Evolutionary conservation across 2,329 filamentous ascomycete species (phyloP).

Genomic region (Aspergillus versicolor): DNA sequence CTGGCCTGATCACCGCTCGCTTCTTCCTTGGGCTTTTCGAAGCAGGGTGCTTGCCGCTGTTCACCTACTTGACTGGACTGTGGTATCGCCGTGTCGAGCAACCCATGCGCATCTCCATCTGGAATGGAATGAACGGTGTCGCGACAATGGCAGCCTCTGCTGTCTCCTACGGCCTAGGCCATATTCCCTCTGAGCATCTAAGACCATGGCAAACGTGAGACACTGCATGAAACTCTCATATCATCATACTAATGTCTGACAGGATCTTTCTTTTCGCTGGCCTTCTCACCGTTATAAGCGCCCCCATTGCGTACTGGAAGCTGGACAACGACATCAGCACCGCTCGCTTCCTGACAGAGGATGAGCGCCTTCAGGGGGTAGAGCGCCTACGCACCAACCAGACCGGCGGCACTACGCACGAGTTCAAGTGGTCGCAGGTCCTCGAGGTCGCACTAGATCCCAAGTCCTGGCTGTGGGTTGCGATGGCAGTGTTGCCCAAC

Average conservation of each 20-base stretch:
- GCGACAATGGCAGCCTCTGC: conserved; percentile 59
- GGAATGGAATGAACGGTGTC: conserved; percentile 63
- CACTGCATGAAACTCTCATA: neutral
- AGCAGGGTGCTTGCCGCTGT: conserved; percentile 50
- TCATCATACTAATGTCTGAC: neutral
- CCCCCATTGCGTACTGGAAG: conserved; percentile 59
- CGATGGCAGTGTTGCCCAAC: conserved; percentile 61
- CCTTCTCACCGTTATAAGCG: conserved; percentile 58
- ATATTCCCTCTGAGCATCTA: conserved; percentile 48
- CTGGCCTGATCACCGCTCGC: conserved; percentile 47
- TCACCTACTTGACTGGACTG: conserved; percentile 45
- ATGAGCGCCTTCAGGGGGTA: conserved; percentile 47
- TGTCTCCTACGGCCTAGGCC: conserved; percentile 57
- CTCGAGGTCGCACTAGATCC: conserved; percentile 44
- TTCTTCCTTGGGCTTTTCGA: conserved; percentile 57
- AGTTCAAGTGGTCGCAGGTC: conserved; percentile 49
- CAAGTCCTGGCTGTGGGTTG: conserved; percentile 61
- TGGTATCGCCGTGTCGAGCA: conserved; percentile 58
- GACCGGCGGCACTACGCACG: conserved; percentile 46
- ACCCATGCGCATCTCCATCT: conserved; percentile 61
- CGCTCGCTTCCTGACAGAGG: conserved; percentile 47
- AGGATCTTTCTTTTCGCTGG: conserved; percentile 62
- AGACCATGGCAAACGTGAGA: conserved; percentile 52
- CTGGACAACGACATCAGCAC: conserved; percentile 59
- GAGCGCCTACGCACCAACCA: conserved; percentile 53